phyloP scores from a whole-genome alignment of 2,329 filamentous ascomycete species.

The Ophiostoma triangulosporum region DNA sequence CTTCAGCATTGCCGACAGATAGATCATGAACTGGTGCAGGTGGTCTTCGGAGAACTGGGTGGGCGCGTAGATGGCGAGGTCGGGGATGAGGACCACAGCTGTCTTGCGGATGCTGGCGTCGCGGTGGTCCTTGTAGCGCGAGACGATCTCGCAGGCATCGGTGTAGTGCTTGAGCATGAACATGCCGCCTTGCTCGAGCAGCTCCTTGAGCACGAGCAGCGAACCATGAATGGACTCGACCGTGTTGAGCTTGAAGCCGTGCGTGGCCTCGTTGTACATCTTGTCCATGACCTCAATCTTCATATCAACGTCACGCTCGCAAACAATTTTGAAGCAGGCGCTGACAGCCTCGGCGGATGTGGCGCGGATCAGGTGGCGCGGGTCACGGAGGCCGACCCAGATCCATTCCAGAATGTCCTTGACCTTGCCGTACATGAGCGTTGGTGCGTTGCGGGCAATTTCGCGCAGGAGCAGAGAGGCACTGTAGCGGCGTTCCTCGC shows the following conservation, averaged over 20 bases:
- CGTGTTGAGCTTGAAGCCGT: conserved; percentile 65
- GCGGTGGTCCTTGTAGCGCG: conserved; percentile 83
- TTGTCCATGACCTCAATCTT: conserved; percentile 79
- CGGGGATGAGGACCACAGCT: conserved; percentile 80
- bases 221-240: conserved; percentile 91
- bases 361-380: conserved; percentile 79
- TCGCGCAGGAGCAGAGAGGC: conserved; percentile 85
- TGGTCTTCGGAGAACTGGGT: conserved; percentile 78
- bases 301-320: conserved; percentile 78
- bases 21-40: conserved; percentile 93
- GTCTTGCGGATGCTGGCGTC: conserved; percentile 80
- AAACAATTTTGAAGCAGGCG: conserved; percentile 90
- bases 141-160: conserved; percentile 83
- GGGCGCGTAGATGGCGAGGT: conserved; percentile 83
- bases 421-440: conserved; percentile 89
- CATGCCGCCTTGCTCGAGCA: conserved; percentile 92
- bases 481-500: conserved; percentile 86
- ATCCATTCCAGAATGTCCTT: conserved; percentile 92
- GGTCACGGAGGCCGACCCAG: conserved; percentile 85
- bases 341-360: conserved; percentile 88
- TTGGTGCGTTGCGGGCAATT: conserved; percentile 82
- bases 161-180: conserved; percentile 96
- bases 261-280: conserved; percentile 75
- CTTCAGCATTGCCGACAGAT: conserved; percentile 84
- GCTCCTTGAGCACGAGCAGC: conserved; percentile 78